Evolutionary conservation across 1,284 basidiomycete species (phyloP).

Genomic region (Xerocomus cyaneibrunnescens): DNA sequence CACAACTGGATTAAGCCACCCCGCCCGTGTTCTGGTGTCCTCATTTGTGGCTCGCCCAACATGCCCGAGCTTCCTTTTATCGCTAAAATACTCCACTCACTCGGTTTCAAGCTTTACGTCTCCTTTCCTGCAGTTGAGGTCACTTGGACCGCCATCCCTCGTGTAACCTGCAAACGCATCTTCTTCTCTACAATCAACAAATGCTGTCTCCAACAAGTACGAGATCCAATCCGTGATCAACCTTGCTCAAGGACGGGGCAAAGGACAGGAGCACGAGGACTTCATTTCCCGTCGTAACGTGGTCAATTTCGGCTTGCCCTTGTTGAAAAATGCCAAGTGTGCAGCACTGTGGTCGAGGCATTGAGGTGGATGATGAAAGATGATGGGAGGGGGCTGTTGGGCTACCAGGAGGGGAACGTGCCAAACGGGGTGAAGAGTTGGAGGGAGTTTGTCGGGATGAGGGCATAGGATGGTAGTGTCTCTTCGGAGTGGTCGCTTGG

Average conservation of each 20-base stretch:
- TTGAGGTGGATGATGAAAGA: constrained; percentile 84
- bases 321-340: constrained; percentile 90
- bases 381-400: constrained; percentile 76
- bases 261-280: constrained; percentile 86
- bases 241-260: constrained; percentile 81
- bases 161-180: constrained; percentile 83
- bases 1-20: constrained; percentile 92
- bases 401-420: constrained; percentile 86
- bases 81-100: constrained; percentile 72
- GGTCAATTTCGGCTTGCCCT: constrained; percentile 87
- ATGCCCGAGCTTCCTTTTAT: constrained; percentile 82
- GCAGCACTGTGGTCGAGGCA: constrained; percentile 92
- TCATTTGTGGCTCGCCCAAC: constrained; percentile 83
- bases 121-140: constrained; percentile 80
- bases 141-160: constrained; percentile 80
- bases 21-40: constrained; percentile 75
- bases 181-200: constrained; percentile 98
- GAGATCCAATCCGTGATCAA: constrained; percentile 97
- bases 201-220: constrained; percentile 91
- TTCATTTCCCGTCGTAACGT: constrained; percentile 93
- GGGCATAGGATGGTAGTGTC: constrained; percentile 46
- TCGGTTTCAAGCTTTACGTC: constrained; percentile 93
- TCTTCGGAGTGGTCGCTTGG: no score
- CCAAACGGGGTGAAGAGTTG: constrained; percentile 94
- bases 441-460: constrained; percentile 80